A percentile compares a stretch with the other conserved stretches of the same genome.
These are phyloP conservation scores for Zygoascus biomembranicola DNA, from an alignment of 805 yeast genomes.

Conservation along the genomic window DNA sequence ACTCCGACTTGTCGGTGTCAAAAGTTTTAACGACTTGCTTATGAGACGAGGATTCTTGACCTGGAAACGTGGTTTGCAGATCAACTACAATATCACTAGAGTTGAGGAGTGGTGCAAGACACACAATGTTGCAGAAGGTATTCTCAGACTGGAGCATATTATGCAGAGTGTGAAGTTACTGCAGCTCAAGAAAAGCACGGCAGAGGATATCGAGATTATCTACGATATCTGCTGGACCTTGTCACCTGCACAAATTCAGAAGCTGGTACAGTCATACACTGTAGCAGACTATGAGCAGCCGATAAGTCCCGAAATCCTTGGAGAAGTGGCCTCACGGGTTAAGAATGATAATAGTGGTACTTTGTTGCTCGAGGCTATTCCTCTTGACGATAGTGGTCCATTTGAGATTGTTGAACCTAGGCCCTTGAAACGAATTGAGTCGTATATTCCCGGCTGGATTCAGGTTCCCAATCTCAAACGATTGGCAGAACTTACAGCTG, in stretches of 20 bases:
- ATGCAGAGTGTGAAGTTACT: conserved; percentile 88
- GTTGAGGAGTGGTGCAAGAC: conserved; percentile 98
- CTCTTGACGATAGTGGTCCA: conserved; percentile 33
- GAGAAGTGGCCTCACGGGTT: conserved; percentile 54
- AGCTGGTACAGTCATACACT: conserved; percentile 77
- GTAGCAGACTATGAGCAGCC: conserved; percentile 95
- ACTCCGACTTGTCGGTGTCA: conserved; percentile 79
- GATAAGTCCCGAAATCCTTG: conserved; percentile 69
- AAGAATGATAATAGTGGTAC: conserved; percentile 25
- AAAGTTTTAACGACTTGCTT: conserved; percentile 89
- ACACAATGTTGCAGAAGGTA: conserved; percentile 83
- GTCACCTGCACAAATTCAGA: conserved; percentile 93
- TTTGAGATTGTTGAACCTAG: conserved; percentile 38
- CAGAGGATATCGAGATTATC: conserved; percentile 82
- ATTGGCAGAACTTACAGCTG: conserved; percentile 63
- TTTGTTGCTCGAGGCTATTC: conserved; percentile 33
- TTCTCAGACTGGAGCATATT: conserved; percentile 74
- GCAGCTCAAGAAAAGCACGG: conserved; percentile 83
- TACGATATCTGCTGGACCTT: conserved; percentile 92
- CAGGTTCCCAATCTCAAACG: conserved; percentile 82
- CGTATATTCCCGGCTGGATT: conserved; percentile 89
- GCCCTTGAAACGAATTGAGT: conserved; percentile 59
- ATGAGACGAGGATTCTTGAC: conserved; percentile 91
- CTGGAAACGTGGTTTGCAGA: conserved; percentile 96
- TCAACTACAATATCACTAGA: conserved; percentile 92